phyloP scores from a whole-genome alignment of 768 basidiomycete genomes.

The Imleria badia region DNA sequence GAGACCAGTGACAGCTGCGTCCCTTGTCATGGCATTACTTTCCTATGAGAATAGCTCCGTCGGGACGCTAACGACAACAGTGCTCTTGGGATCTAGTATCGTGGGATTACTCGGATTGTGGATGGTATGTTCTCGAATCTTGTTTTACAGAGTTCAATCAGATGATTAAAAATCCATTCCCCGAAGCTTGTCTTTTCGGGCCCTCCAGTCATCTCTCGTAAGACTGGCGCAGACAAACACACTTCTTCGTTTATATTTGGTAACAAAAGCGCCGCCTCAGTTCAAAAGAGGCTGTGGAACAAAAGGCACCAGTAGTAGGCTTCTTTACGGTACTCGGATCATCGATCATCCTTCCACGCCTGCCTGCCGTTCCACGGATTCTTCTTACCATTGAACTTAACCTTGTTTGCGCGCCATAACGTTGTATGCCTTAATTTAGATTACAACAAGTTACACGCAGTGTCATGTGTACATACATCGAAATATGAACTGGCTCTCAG shows the following conservation, averaged over 20 bases:
- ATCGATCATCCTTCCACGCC: slow-evolving; percentile 19
- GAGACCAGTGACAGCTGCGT: slow-evolving; percentile 54
- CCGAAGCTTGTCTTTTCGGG: slow-evolving; percentile 61
- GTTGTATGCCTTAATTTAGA: slow-evolving; percentile 17
- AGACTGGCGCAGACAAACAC: slow-evolving; percentile 79
- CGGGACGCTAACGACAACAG: slow-evolving; percentile 53
- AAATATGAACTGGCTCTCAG: slow-evolving; percentile 7
- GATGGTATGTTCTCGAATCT: slow-evolving; percentile 50
- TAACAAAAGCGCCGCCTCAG: slow-evolving; percentile 65
- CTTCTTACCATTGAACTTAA: slow-evolving; percentile 25
- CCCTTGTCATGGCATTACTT: slow-evolving; percentile 54
- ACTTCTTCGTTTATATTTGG: slow-evolving; percentile 80
- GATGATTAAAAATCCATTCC: slow-evolving; percentile 12
- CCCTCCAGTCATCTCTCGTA: slow-evolving; percentile 56
- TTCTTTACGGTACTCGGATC: slow-evolving; percentile 19
- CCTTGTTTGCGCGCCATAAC: slow-evolving; percentile 20
- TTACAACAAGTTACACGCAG: slow-evolving; percentile 8
- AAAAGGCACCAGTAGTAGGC: slow-evolving; percentile 34
- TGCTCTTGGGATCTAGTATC: slow-evolving; percentile 47
- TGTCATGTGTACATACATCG: slow-evolving; percentile 18
- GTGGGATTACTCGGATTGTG: slow-evolving; percentile 70
- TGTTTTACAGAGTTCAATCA: slow-evolving; percentile 8
- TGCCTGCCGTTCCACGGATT: slow-evolving; percentile 8
- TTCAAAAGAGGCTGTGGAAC: slow-evolving; percentile 59
- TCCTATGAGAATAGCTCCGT: slow-evolving; percentile 63